These are phyloP conservation scores for Umbelopsis ramanniana DNA, from an alignment of 192 early-diverging fungal species.

Conservation along the genomic window DNA sequence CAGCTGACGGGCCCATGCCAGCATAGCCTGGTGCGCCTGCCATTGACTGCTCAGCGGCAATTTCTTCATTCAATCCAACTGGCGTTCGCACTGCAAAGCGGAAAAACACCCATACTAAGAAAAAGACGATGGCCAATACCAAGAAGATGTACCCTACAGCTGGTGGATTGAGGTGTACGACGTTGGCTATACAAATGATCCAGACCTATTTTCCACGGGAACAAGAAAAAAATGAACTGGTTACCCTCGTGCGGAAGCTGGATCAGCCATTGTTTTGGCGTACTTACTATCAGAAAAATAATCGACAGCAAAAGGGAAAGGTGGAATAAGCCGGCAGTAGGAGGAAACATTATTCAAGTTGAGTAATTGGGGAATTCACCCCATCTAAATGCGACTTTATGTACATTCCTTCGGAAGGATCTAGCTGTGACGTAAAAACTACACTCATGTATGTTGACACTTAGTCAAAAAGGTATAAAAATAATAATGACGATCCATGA, in stretches of 20 bases:
- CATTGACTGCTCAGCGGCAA: no score
- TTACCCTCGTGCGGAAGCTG: background rate
- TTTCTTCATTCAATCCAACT: no score
- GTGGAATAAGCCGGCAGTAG: background rate
- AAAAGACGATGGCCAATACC: constrained; percentile 3
- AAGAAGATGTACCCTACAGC: background rate
- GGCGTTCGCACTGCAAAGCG: background rate
- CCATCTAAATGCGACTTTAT: background rate
- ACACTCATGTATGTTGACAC: constrained; percentile 4
- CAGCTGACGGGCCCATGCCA: background rate
- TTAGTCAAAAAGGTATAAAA: background rate
- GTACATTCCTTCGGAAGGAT: background rate
- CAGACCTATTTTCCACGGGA: background rate
- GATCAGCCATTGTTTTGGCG: background rate
- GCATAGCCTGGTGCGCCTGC: no score
- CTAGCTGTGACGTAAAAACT: background rate
- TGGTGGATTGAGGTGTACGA: background rate
- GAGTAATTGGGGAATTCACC: no score
- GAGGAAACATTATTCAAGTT: background rate
- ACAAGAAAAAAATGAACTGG: background rate
- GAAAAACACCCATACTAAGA: background rate
- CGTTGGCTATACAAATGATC: background rate
- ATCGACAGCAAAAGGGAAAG: background rate
- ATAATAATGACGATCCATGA: constrained; percentile 15
- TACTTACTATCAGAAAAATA: constrained; percentile 13